Percentiles rank a stretch among this genome's conserved stretches.
These are phyloP conservation scores for Urochloa ruziziensis DNA, from an alignment of 176 grass and related monocot species.

Conservation along the genomic window DNA sequence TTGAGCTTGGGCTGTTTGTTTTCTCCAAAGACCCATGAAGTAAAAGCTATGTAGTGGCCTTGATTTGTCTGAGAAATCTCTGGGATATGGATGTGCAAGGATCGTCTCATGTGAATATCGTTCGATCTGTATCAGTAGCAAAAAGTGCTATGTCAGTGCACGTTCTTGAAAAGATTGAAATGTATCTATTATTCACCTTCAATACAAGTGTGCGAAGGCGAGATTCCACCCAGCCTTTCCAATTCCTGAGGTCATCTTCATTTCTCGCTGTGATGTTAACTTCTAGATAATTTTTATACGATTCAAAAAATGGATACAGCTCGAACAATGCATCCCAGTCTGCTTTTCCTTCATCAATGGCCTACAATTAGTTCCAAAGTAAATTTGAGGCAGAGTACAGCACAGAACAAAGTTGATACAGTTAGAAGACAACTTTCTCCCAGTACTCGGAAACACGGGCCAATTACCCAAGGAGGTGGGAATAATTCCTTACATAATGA, in stretches of 20 bases:
- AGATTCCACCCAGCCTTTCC: conserved; percentile 98
- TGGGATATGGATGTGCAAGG: conserved; percentile 70
- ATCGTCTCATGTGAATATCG: conserved; percentile 66
- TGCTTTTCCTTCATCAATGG: conserved; percentile 67
- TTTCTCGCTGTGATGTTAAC: conserved; percentile 72
- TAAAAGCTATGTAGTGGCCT: conserved; percentile 66
- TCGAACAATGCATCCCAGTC: conserved; percentile 69
- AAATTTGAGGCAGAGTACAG: background rate
- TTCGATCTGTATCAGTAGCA: conserved; percentile 54
- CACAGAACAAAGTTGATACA: conserved; percentile 1
- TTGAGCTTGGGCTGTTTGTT: conserved; percentile 56
- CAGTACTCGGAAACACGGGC: background rate
- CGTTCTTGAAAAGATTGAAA: conserved; percentile 20
- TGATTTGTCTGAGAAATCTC: conserved; percentile 66
- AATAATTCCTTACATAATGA: conserved; percentile 3
- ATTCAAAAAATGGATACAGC: conserved; percentile 88
- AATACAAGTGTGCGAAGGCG: conserved; percentile 80
- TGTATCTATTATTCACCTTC: conserved; percentile 55
- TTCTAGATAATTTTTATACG: conserved; percentile 83
- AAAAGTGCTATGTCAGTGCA: background rate
- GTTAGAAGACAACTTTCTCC: background rate
- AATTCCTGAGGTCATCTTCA: conserved; percentile 86
- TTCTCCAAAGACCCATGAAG: conserved; percentile 81
- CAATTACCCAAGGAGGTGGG: too few species aligned
- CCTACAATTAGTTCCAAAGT: conserved; percentile 46